A percentile compares a stretch with the other conserved stretches of the same genome.
phyloP scores from a whole-genome alignment of 2,329 filamentous ascomycete genomes.

The Colletotrichum viniferum region DNA sequence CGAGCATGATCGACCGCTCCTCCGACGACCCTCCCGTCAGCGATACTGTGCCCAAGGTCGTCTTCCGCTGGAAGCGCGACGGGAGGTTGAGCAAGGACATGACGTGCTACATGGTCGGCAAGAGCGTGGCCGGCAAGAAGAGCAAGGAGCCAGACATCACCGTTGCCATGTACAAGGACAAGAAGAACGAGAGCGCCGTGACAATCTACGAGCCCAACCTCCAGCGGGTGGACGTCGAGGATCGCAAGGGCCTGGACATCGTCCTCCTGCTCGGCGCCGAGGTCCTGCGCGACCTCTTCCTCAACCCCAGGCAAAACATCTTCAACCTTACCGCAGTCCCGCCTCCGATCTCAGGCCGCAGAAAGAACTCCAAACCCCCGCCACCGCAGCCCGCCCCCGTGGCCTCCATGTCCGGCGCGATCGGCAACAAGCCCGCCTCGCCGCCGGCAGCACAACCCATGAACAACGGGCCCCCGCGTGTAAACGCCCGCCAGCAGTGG shows the following conservation, averaged over 20 bases:
- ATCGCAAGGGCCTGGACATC: constrained; percentile 90
- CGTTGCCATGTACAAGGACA: constrained; percentile 81
- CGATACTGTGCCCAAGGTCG: constrained; percentile 72
- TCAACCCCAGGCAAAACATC: constrained; percentile 69
- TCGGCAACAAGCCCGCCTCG: constrained; percentile 32
- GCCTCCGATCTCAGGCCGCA: constrained; percentile 28
- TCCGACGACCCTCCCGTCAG: constrained; percentile 43
- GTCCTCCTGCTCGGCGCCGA: constrained; percentile 70
- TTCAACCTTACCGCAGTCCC: constrained; percentile 73
- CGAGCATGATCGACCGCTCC: constrained; percentile 77
- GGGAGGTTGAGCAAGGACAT: constrained; percentile 85
- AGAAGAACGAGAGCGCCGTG: constrained; percentile 67
- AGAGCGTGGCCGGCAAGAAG: constrained; percentile 74
- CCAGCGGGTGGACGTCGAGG: constrained; percentile 87
- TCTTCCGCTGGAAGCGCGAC: constrained; percentile 90
- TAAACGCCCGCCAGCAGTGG: constrained; percentile 35
- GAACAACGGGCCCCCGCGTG: constrained; percentile 30
- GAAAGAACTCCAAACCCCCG: constrained; percentile 50
- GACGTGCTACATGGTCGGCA: constrained; percentile 85
- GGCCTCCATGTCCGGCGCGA: constrained; percentile 45
- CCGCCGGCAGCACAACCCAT: constrained; percentile 20
- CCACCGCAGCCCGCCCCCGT: constrained; percentile 15
- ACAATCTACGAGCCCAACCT: constrained; percentile 95
- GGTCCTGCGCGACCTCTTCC: constrained; percentile 69
- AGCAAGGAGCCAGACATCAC: constrained; percentile 95